Evolutionary conservation across 2,329 filamentous ascomycete genomes (phyloP), one percentile per base, ranked within the genome.

Genomic region (Didymella lethalis): DNA sequence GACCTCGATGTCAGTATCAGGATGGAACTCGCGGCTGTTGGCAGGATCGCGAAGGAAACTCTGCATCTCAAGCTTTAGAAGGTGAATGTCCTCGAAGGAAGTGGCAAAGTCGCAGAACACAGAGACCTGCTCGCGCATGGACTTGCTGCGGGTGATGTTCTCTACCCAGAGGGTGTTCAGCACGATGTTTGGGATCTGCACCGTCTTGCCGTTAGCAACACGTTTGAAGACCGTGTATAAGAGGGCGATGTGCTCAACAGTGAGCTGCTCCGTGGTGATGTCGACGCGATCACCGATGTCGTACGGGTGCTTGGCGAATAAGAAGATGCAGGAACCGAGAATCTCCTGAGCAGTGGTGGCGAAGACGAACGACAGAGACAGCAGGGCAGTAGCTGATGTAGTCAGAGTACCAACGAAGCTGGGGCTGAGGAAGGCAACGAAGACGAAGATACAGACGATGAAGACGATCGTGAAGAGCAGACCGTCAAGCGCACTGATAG

Each of bases 241-340:
- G 29, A 99, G 85, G 2, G 93, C 97, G 69, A 98, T 98, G 75
- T 93, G 91, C 77, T 98, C 93, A 11, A 99, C 95, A 4, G 92
- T 83, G 67, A 96, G 87, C 67, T 88, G 84, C 64, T 89, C 84
- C 59, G 81, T 80, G 16, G 83, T 83, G 64, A 98, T 90, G 69
- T 97, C 93, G 43, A 98, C 91, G 26, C 95, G 89, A 76, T 99
- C 95, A 61, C 94, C 93, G 23, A 98, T 93, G 75, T 99, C 95
- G 76, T 91, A 98, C 0, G 95, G 94, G 76, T 99, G 95, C 82
- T 99, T 99, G 82, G 98, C 92, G 71, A 99, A 99, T 1, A 99
- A 82, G 82, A 99, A 99, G 72, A 99, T 97, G 81, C 94, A 98
- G 36, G 93, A 97, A 71, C 94, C 94, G n/a, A 99, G 86, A 64